Percentiles rank a stretch among this genome's conserved stretches.
These are phyloP conservation scores for Excoecaria cochinchinensis DNA, from an alignment of 345 rosid species.

Conservation along the genomic window DNA sequence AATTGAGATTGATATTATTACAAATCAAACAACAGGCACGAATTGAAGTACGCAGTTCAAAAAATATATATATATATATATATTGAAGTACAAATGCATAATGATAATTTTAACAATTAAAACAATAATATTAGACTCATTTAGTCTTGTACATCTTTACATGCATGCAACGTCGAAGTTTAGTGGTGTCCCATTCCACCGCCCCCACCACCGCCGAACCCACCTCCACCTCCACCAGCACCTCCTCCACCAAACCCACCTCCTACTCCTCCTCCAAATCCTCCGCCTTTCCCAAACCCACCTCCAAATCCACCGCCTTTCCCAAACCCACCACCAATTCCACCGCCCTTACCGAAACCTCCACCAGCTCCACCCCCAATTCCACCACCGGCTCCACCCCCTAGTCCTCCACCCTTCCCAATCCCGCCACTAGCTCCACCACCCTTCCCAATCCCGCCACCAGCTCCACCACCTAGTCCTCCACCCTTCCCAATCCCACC, in stretches of 20 bases:
- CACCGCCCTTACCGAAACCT: conserved; percentile 24
- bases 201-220: conserved; percentile 34
- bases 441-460: conserved; percentile 25
- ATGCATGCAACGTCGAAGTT: conserved; percentile 28
- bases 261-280: conserved; percentile 18
- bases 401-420: conserved; percentile 20
- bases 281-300: conserved; percentile 17
- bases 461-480: conserved; percentile 29
- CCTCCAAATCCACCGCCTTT: conserved; percentile 21
- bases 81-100: no score
- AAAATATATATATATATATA: no score
- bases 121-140: no score
- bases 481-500: conserved; percentile 31
- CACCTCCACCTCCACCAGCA: conserved; percentile 32
- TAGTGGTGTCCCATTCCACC: conserved; percentile 35
- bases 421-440: no score
- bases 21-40: no score
- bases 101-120: no score
- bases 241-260: conserved; percentile 15
- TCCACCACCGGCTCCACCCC: conserved; percentile 16
- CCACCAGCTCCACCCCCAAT: conserved; percentile 6
- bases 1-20: no score
- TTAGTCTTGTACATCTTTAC: background rate
- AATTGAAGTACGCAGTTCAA: no score
- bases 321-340: conserved; percentile 22